Evolutionary conservation across 2,329 filamentous ascomycete species (phyloP).

Genomic region (Dactylellina haptotyla): DNA sequence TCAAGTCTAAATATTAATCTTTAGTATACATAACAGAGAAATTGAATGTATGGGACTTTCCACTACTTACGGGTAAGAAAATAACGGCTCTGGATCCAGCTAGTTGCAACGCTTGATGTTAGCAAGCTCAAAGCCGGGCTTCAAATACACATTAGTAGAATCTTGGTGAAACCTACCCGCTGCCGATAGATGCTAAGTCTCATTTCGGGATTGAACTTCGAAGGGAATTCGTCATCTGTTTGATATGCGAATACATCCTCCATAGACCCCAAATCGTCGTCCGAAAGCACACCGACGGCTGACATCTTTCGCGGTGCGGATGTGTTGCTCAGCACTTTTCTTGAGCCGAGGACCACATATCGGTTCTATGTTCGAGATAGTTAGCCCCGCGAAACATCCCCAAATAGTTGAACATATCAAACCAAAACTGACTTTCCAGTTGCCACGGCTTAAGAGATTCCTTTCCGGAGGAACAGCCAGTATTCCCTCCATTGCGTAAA

Average conservation of each 20-base stretch:
- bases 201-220: constrained; percentile 25
- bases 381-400: constrained; percentile 11
- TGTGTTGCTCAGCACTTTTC: constrained; percentile 49
- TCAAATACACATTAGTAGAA: background rate
- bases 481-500: constrained; percentile 43
- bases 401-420: background rate
- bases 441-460: constrained; percentile 51
- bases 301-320: constrained; percentile 52
- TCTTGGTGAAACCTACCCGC: constrained; percentile 15
- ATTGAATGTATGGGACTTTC: background rate
- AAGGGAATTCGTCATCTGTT: constrained; percentile 25
- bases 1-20: constrained; percentile 22
- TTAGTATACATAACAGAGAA: background rate
- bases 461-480: constrained; percentile 48
- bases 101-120: constrained; percentile 6
- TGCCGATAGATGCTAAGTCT: constrained; percentile 45
- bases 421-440: constrained; percentile 49
- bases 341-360: constrained; percentile 50
- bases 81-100: constrained; percentile 44
- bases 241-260: constrained; percentile 50
- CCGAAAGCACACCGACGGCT: constrained; percentile 18
- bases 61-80: constrained; percentile 50
- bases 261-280: constrained; percentile 39
- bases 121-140: background rate
- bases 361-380: constrained; percentile 22